Evolutionary conservation across 2,329 filamentous ascomycete species (phyloP), one percentile per base, ranked within the genome.

Genomic region (Eurotiales sp.): DNA sequence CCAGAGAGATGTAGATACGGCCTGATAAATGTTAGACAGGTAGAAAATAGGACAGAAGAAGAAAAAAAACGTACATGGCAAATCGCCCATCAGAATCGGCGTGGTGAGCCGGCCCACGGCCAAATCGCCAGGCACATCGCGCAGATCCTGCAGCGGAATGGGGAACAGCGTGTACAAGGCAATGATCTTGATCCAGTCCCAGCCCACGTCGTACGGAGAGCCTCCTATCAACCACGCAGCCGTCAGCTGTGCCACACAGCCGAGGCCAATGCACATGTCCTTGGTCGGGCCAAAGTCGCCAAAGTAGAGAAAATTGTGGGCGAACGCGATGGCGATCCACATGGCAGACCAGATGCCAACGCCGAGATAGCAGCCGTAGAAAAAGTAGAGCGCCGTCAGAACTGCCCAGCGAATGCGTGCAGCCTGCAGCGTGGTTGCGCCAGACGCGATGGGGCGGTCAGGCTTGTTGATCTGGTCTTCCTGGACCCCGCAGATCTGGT

Each of bases 221-320:
- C 51, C 51, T 17, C 51, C 51, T 21, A 53, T 45, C 34, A 45
- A 23, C 51, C 51, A 53, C 7, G 51, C 51, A 27, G 51, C 45
- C 21, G 40, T 53, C 45, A 53, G 15, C 21, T 53, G 51, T 10
- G 51, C 51, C 8, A 53, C 34, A 21, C 30, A 49, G 15, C 51
- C 51, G 19, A 53, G 19, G 2, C 51, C 51, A 27, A 53, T 36
- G 29, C 51, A 53, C 34, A 53, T 30, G 19, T 53, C 51, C 51
- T 53, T 53, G 23, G 51, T 53, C 2, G 51, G 51, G n/a, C 51
- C 51, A 37, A 53, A 53, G 30, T 53, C 51, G 17, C 51, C 51
- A 17, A 53, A 47, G 11, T 23, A 39, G 10, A 53, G 22, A 25
- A 53, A 53, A 23, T 53, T 53, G 22, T 53, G 51, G 2, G 51